These are phyloP conservation scores for Sporothrix schenckii DNA, from an alignment of 2,329 filamentous ascomycete genomes.

Conservation along the genomic window DNA sequence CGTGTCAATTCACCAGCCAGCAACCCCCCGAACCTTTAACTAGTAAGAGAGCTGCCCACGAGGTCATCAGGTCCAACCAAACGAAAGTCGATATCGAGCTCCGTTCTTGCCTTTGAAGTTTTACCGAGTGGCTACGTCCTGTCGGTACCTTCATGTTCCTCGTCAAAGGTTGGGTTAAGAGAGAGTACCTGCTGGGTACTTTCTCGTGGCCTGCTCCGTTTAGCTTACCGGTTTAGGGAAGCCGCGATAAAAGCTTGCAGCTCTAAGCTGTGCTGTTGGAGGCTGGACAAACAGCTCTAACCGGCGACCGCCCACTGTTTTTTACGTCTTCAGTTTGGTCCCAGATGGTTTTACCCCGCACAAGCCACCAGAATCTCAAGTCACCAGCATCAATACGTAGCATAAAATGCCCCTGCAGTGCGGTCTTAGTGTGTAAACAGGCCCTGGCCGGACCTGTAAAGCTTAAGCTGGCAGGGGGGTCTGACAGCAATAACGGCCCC, in stretches of 20 bases:
- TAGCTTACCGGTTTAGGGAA: not conserved
- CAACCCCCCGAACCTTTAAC: not conserved
- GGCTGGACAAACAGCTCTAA: conserved; percentile 7
- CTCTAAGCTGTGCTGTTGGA: conserved; percentile 2
- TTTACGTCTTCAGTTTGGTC: not conserved
- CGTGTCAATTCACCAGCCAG: not conserved
- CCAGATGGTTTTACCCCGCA: conserved; percentile 18
- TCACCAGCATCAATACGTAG: not conserved
- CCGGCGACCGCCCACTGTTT: not conserved
- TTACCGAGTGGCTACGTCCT: not conserved
- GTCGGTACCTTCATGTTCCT: conserved; percentile 17
- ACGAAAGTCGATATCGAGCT: not conserved
- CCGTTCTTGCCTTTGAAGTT: not conserved
- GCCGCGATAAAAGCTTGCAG: conserved; percentile 12
- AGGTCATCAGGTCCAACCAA: not conserved
- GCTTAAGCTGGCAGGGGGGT: not conserved
- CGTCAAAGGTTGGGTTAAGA: not conserved
- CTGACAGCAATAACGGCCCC: not conserved
- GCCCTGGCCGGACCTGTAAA: not conserved
- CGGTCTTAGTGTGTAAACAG: conserved; percentile 1
- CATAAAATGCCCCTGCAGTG: not conserved
- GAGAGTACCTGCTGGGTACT: not conserved
- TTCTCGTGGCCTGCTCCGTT: not conserved
- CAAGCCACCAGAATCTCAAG: conserved; percentile 11
- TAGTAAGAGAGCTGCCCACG: not conserved